Percentiles rank a stretch among this genome's conserved stretches.
phyloP scores from a whole-genome alignment of 176 grass and related monocot species.

The Bothriochloa decipiens region DNA sequence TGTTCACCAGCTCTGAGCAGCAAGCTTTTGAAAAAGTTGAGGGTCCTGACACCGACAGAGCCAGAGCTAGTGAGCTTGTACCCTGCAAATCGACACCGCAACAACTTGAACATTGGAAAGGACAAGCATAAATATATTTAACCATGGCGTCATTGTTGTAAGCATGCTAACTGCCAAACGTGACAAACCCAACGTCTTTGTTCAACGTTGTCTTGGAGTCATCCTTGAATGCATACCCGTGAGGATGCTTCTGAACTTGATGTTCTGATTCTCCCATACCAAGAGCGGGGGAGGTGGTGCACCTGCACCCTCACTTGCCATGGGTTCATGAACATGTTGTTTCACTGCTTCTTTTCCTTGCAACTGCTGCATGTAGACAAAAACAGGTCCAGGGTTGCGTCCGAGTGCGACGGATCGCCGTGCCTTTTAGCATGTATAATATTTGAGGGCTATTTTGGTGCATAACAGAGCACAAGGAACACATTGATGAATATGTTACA shows the following conservation, averaged over 20 bases:
- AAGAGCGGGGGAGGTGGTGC: background rate
- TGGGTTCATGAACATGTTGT: background rate
- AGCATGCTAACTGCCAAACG: background rate
- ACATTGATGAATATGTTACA: no score
- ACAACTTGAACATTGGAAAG: conserved; percentile 29
- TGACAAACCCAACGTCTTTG: background rate
- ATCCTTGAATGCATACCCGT: no score
- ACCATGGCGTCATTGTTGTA: no score
- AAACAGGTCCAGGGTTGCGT: background rate
- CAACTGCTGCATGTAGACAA: background rate
- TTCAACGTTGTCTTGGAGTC: no score
- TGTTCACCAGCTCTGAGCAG: background rate
- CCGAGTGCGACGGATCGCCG: background rate
- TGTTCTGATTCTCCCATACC: background rate
- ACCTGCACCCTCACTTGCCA: no score
- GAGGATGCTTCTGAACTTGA: no score
- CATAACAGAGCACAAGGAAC: no score
- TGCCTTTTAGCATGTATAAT: conserved; percentile 12
- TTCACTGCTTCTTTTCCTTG: background rate
- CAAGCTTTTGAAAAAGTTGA: background rate
- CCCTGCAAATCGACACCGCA: conserved; percentile 21
- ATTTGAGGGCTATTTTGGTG: background rate
- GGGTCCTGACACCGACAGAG: no score
- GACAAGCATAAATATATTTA: conserved; percentile 30
- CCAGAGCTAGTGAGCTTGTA: background rate